These are phyloP conservation scores for Tritrichomonas foetus DNA, from an alignment of 208 protist genomes.

Conservation along the genomic window DNA sequence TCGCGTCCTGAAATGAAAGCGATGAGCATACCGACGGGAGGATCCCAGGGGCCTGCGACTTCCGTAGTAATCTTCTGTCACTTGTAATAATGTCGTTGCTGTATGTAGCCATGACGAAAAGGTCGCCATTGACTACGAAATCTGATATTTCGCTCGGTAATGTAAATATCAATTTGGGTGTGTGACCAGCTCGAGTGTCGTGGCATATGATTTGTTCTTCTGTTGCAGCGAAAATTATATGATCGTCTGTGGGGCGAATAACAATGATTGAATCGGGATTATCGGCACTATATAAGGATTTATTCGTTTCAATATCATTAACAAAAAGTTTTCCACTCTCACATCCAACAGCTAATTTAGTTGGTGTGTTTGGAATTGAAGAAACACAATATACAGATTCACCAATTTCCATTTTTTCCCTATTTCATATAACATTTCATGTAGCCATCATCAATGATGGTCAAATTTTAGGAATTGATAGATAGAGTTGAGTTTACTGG, in stretches of 20 bases:
- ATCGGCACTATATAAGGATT: background rate
- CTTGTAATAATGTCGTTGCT: background rate
- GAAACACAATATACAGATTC: background rate
- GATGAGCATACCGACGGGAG: background rate
- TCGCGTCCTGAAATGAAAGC: background rate
- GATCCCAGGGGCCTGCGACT: background rate
- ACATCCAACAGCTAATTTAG: background rate
- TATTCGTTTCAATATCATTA: background rate
- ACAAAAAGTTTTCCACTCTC: background rate
- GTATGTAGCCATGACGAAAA: background rate
- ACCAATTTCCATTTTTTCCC: conserved; percentile 27
- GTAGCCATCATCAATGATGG: too few relatives aligned
- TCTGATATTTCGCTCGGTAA: background rate
- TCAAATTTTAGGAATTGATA: too few relatives aligned
- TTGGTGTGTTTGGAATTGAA: background rate
- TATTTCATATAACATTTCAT: too few relatives aligned
- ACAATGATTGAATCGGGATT: background rate
- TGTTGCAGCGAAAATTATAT: background rate
- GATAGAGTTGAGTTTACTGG: too few relatives aligned
- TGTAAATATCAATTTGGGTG: background rate
- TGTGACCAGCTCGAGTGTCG: background rate
- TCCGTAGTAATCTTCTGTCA: background rate
- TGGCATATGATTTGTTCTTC: background rate
- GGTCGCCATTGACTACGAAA: background rate
- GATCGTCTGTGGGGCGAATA: too few relatives aligned